A percentile compares a stretch with the other conserved stretches of the same genome.
These are phyloP conservation scores for Herpetomonas tarakana DNA, from an alignment of 208 protist species.

Conservation along the genomic window DNA sequence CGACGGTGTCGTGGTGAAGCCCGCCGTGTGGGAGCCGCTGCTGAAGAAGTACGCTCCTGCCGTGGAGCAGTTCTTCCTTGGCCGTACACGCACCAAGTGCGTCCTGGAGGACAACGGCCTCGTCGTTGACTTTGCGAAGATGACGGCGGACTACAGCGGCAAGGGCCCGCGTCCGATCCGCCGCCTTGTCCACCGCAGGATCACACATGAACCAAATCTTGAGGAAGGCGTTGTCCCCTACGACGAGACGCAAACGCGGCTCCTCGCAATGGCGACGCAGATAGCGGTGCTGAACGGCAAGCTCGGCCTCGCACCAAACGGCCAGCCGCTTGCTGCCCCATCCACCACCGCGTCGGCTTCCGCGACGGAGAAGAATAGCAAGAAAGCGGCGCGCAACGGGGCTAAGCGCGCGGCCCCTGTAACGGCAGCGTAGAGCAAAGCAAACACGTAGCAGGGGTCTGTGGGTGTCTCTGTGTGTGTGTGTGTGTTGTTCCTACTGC, in stretches of 20 bases:
- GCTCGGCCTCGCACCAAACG: constrained; percentile 22
- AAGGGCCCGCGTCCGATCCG: constrained; percentile 77
- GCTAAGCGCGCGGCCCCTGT: not conserved
- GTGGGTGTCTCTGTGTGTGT: too few relatives aligned
- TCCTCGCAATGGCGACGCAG: constrained; percentile 24
- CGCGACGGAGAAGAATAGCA: not conserved
- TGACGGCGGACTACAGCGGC: constrained; percentile 71
- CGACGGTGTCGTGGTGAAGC: constrained; percentile 78
- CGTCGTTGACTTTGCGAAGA: constrained; percentile 46
- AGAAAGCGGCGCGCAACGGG: too few relatives aligned
- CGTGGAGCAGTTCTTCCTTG: constrained; percentile 72
- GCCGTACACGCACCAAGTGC: constrained; percentile 41
- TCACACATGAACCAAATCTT: constrained; percentile 49
- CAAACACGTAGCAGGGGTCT: too few relatives aligned
- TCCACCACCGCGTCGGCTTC: not conserved
- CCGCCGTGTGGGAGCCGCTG: constrained; percentile 71
- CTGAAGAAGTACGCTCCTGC: constrained; percentile 53
- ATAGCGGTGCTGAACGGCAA: constrained; percentile 31
- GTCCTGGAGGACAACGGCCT: constrained; percentile 40
- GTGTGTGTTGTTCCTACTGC: too few relatives aligned
- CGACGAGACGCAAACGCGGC: constrained; percentile 19
- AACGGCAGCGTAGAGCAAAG: not conserved
- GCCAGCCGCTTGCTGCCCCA: not conserved
- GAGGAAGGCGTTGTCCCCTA: constrained; percentile 13
- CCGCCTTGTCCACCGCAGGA: constrained; percentile 39